These are phyloP conservation scores for Penicillium sclerotiorum DNA, from an alignment of 2,329 filamentous ascomycete genomes.

Conservation along the genomic window DNA sequence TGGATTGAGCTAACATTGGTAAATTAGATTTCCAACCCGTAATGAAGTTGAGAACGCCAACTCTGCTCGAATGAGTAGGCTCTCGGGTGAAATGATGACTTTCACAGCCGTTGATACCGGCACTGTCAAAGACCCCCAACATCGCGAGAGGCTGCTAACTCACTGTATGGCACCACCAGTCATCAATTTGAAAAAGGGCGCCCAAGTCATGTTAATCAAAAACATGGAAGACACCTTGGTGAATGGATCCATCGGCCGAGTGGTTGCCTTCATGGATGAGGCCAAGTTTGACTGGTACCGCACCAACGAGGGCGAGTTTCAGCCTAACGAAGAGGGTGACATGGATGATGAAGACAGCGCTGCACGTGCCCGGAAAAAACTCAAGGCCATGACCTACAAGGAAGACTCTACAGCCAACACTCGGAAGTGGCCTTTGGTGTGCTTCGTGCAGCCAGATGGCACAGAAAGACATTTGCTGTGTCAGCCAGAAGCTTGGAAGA, in stretches of 20 bases:
- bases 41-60: conserved; percentile 89
- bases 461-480: conserved; percentile 76
- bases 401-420: conserved; percentile 52
- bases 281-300: conserved; percentile 62
- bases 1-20: conserved; percentile 22
- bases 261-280: conserved; percentile 77
- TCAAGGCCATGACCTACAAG: conserved; percentile 56
- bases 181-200: conserved; percentile 82
- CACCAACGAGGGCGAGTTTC: conserved; percentile 60
- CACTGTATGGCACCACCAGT: conserved; percentile 91
- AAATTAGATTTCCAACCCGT: conserved; percentile 75
- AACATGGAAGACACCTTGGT: conserved; percentile 94
- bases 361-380: conserved; percentile 55
- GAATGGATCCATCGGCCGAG: conserved; percentile 89
- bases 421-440: conserved; percentile 77
- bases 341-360: conserved; percentile 48
- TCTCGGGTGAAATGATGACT: conserved; percentile 68
- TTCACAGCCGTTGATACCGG: conserved; percentile 79
- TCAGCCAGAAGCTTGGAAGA: conserved; percentile 89
- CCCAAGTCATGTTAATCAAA: conserved; percentile 99
- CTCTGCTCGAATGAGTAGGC: conserved; percentile 67
- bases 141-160: conserved; percentile 75
- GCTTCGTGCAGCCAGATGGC: conserved; percentile 79
- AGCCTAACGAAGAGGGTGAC: conserved; percentile 51
- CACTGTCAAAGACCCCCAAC: conserved; percentile 62